Conservation (phyloP, 768 basidiomycete genomes). For the Podaxis pistillaris region DNA sequence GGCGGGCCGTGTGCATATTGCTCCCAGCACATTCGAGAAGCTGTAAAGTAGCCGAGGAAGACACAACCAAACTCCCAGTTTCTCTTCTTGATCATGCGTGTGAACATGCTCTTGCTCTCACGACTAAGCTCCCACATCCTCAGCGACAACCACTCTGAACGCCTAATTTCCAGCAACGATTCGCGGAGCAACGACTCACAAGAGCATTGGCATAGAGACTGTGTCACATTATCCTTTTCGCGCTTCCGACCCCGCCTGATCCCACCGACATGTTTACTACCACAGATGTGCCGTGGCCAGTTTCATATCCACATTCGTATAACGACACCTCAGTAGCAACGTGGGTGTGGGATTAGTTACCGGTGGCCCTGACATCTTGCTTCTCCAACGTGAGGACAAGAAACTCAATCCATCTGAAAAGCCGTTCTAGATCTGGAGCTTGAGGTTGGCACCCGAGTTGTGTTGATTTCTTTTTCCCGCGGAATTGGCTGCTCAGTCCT, state of each 20-base stretch:
- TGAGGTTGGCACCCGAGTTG: neutral
- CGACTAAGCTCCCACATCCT: neutral
- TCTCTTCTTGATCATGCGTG: neutral
- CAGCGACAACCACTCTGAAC: neutral
- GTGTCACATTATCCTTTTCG: neutral
- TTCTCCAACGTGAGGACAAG: neutral
- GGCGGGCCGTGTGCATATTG: constrained; percentile 8
- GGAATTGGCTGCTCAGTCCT: neutral
- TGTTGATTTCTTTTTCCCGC: neutral
- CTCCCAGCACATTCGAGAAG: neutral
- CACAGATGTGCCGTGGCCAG: neutral
- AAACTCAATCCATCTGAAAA: neutral
- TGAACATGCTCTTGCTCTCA: neutral
- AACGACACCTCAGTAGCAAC: too few relatives aligned
- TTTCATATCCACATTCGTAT: too few relatives aligned
- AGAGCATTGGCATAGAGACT: neutral
- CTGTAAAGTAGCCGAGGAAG: constrained; percentile 4
- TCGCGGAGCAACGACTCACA: neutral
- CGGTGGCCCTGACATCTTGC: neutral
- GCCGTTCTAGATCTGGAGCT: neutral
- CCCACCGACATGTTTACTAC: neutral
- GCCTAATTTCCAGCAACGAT: neutral
- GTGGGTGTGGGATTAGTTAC: neutral
- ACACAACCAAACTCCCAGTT: neutral
- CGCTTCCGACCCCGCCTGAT: neutral